These are phyloP conservation scores for Starmerella powellii DNA, from an alignment of 805 yeast genomes.

Conservation along the genomic window DNA sequence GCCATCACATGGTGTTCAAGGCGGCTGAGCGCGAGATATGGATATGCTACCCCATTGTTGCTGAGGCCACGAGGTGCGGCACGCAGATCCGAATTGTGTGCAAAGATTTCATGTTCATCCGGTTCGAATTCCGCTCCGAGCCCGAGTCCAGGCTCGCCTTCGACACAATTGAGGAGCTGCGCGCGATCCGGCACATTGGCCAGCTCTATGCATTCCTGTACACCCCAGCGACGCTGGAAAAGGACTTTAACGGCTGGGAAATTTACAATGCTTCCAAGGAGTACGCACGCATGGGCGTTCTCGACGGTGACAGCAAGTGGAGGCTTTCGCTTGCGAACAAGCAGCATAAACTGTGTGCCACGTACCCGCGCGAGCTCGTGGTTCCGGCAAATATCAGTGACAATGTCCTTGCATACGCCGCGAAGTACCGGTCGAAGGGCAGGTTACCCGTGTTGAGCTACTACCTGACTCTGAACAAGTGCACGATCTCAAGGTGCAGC, in stretches of 20 bases:
- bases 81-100: conserved; percentile 51
- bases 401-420: conserved; percentile 68
- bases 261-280: conserved; percentile 52
- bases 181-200: conserved; percentile 41
- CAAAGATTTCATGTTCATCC: conserved; percentile 71
- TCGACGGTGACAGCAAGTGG: conserved; percentile 41
- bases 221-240: conserved; percentile 60
- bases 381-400: conserved; percentile 76
- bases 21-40: conserved; percentile 53
- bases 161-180: conserved; percentile 55
- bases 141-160: conserved; percentile 55
- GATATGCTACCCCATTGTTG: conserved; percentile 82
- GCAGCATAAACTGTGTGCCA: conserved; percentile 45
- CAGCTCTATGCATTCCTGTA: conserved; percentile 74
- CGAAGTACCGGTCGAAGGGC: conserved; percentile 71
- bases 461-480: conserved; percentile 46
- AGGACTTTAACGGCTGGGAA: conserved; percentile 56
- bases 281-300: conserved; percentile 56
- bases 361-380: conserved; percentile 59
- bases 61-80: conserved; percentile 28
- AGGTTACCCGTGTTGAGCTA: conserved; percentile 76
- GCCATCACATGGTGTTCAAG: conserved; percentile 61
- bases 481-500: conserved; percentile 76
- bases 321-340: conserved; percentile 53
- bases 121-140: conserved; percentile 58